Base-by-base conservation (phyloP, 352 stramenopile species). In the Phytophthora palmivora region DNA sequence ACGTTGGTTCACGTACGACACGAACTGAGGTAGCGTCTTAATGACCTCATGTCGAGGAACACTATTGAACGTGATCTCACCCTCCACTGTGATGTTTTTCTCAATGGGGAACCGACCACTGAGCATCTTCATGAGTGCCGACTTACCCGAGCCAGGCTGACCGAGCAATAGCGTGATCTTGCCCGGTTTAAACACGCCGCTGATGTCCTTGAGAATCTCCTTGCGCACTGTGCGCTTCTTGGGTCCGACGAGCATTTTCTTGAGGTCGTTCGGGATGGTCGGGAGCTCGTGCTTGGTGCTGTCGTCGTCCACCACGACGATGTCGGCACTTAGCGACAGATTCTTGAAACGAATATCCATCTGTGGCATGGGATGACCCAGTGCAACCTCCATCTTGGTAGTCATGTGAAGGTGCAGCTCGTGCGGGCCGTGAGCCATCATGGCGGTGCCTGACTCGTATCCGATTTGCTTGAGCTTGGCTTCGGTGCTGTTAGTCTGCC, bases 281-380 rank as follows among this genome's bases (percentile, higher is more conserved):
- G n/a, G n/a, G n/a, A n/a, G n/a, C 38, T 78, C 67, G 45, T 61
- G 34, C 19, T 63, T 58, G 28, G 39, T 51, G 34, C 37, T 36
- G 26, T 58, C 32, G 60, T 64, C 52, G 46, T 76, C 67, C 1
- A 62, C 57, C 19, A 74, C 55, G 2, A 73, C 60, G n/a, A 74
- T 62, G 42, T 78, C 69, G 16, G 75, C 75, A 4, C 62, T 62
- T 24, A 80, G 18, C 16, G 73, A 79, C n/a, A 85, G 38, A 57
- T 81, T 56, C 15, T 65, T 58, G 49, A 85, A 82, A 22, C 70
- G 76, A 14, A 85, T 64, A 47, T 85, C 76, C 59, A 81, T 72
- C 52, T 79, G 66, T 4, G 76, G 76, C 63, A 84, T 55, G 9
- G 24, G 32, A 12, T 41, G 63, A 2, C 74, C 72, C 4, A 78